Percentiles rank a stretch among this genome's conserved stretches.
Conservation (phyloP, 2,329 filamentous ascomycete genomes). For the Trichoderma aggressivum region DNA sequence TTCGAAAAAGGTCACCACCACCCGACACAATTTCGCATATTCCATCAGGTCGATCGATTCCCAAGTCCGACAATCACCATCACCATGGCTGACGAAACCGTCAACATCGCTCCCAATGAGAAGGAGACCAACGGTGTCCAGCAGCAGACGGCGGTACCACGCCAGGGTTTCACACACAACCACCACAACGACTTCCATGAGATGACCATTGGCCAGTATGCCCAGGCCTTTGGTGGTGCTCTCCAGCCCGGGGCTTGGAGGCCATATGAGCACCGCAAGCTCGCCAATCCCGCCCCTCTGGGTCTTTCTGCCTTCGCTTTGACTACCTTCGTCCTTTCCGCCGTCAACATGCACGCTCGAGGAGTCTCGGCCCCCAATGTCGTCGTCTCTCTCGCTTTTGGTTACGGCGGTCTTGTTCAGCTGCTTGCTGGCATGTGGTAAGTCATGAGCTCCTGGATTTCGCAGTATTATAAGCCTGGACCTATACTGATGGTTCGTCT, state of each 20-base stretch:
- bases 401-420: slow-evolving; percentile 75
- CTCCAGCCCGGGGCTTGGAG: slow-evolving; percentile 69
- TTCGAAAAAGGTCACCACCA: background rate
- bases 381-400: slow-evolving; percentile 65
- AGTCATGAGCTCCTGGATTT: slow-evolving; percentile 30
- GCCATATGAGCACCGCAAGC: slow-evolving; percentile 63
- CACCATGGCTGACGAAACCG: slow-evolving; percentile 16
- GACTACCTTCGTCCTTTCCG: slow-evolving; percentile 76
- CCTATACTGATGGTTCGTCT: slow-evolving; percentile 17
- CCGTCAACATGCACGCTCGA: slow-evolving; percentile 66
- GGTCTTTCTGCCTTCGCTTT: slow-evolving; percentile 76
- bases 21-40: background rate
- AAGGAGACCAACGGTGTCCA: slow-evolving; percentile 15
- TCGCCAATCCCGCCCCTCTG: slow-evolving; percentile 76
- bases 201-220: slow-evolving; percentile 24
- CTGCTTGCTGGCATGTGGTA: slow-evolving; percentile 84
- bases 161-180: slow-evolving; percentile 18
- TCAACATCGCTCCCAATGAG: slow-evolving; percentile 15
- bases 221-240: slow-evolving; percentile 63
- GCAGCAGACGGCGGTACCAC: slow-evolving; percentile 5
- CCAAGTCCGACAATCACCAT: slow-evolving; percentile 10
- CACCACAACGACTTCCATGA: slow-evolving; percentile 29
- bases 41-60: slow-evolving; percentile 3
- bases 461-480: background rate
- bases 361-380: slow-evolving; percentile 61